Conservation (phyloP, 495 filamentous ascomycete species). For the Tuber melanosporum region DNA sequence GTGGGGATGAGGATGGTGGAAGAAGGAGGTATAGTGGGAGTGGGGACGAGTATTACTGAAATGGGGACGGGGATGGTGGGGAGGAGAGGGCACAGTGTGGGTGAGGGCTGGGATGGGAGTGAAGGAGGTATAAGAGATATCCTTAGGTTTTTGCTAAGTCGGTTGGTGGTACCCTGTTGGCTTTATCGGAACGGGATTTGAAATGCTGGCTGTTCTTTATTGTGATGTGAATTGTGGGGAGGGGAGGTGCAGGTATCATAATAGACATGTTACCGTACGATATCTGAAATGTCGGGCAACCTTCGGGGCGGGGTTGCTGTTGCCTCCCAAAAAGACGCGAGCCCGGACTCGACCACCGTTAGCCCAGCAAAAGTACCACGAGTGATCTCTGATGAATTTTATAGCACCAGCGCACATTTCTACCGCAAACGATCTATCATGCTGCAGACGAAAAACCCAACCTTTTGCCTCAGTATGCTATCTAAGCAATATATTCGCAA, state of each 20-base stretch:
- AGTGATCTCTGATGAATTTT: not conserved
- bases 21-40: not conserved
- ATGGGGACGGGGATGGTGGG: not conserved
- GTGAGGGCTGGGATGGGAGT: not conserved
- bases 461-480: not conserved
- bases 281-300: not conserved
- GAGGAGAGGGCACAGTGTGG: no score
- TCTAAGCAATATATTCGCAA: not conserved
- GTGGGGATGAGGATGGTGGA: slow-evolving; percentile 17
- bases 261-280: not conserved
- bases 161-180: not conserved
- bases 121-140: slow-evolving; percentile 5
- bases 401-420: not conserved
- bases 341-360: not conserved
- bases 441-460: not conserved
- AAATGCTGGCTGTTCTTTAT: not conserved
- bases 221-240: not conserved
- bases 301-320: not conserved
- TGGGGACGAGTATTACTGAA: slow-evolving; percentile 16
- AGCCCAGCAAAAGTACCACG: not conserved
- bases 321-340: not conserved
- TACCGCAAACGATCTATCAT: not conserved
- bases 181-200: not conserved
- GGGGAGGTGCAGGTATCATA: not conserved
- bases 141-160: slow-evolving; percentile 5